Evolutionary conservation across 768 basidiomycete species (phyloP).

Genomic region (Boletellus emodensis): DNA sequence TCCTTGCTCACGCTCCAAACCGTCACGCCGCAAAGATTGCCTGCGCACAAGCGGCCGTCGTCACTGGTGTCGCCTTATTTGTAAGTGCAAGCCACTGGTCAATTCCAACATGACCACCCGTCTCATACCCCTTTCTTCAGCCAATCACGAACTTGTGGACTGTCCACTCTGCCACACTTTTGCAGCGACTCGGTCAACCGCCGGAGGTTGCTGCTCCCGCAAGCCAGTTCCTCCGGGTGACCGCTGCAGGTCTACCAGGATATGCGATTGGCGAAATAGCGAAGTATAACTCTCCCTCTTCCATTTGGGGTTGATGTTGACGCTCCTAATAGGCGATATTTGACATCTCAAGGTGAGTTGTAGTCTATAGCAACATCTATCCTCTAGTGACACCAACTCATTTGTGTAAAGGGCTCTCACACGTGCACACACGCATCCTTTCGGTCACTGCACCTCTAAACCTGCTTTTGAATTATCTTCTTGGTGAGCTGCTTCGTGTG

Average conservation of each 20-base stretch:
- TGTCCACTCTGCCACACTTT: conserved; percentile 30
- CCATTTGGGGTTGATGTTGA: conserved; percentile 2
- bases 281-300: conserved; percentile 22
- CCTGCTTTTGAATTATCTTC: conserved; percentile 23
- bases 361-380: not conserved
- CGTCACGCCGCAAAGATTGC: conserved; percentile 13
- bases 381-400: not conserved
- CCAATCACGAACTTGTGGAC: conserved; percentile 23
- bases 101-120: not conserved
- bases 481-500: conserved; percentile 10
- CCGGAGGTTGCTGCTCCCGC: conserved; percentile 39
- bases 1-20: conserved; percentile 12
- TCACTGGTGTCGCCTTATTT: conserved; percentile 23
- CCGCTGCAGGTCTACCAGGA: conserved; percentile 43
- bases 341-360: conserved; percentile 17
- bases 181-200: conserved; percentile 36
- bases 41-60: conserved; percentile 17
- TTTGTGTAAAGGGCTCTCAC: conserved; percentile 19
- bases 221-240: conserved; percentile 36
- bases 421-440: conserved; percentile 20
- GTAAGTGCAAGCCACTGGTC: conserved; percentile 7
- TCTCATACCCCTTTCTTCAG: conserved; percentile 1
- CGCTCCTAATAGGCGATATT: conserved; percentile 14
- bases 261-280: conserved; percentile 42
- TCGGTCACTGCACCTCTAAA: conserved; percentile 23